phyloP scores from a whole-genome alignment of 352 stramenopile genomes.

The Globisporangium sylvaticum region DNA sequence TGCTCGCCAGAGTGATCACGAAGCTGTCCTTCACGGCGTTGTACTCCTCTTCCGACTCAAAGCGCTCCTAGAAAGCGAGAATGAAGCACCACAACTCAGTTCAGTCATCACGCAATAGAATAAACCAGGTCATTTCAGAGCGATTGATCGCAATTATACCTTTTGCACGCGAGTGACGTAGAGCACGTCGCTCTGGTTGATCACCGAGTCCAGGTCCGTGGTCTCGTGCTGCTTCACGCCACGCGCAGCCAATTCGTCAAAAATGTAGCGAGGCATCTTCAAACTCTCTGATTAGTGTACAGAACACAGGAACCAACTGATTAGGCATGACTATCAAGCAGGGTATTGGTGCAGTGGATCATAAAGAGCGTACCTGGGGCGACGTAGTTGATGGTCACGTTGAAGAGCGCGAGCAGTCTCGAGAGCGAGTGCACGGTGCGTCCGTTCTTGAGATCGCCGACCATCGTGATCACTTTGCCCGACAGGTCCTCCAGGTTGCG shows the following conservation, averaged over 20 bases:
- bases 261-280: conserved; percentile 82
- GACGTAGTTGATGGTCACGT: conserved; percentile 91
- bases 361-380: conserved; percentile 40
- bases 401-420: conserved; percentile 92
- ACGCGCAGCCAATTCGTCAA: conserved; percentile 57
- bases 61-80: conserved; percentile 85
- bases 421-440: conserved; percentile 98
- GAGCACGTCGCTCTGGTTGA: conserved; percentile 93
- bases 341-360: not conserved
- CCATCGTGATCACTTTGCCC: conserved; percentile 93
- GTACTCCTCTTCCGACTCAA: conserved; percentile 93
- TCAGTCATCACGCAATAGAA: not conserved
- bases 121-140: not conserved
- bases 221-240: conserved; percentile 87
- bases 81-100: not conserved
- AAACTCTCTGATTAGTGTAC: conserved; percentile 40
- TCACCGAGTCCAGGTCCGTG: conserved; percentile 79
- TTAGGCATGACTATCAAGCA: not conserved
- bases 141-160: conserved; percentile 12
- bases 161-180: conserved; percentile 99
- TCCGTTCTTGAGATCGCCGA: conserved; percentile 99
- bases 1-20: conserved; percentile 61
- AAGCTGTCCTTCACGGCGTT: conserved; percentile 92
- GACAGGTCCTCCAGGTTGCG: conserved; percentile 47
- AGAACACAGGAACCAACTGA: not conserved